A percentile compares a stretch with the other conserved stretches of the same genome.
These are phyloP conservation scores for Xerocomus brunneocitrinus DNA, from an alignment of 768 basidiomycete genomes.

Conservation along the genomic window DNA sequence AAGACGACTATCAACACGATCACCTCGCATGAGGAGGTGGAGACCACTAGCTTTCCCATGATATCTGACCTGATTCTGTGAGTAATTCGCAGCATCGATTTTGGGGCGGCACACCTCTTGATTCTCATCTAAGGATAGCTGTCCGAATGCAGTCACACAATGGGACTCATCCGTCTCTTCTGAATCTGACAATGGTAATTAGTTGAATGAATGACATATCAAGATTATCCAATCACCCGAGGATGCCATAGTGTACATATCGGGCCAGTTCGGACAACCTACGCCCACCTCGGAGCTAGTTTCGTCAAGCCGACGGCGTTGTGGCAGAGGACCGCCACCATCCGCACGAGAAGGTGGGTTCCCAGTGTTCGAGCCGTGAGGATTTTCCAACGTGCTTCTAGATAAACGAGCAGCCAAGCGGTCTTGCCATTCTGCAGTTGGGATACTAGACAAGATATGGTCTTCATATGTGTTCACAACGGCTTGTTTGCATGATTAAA, in stretches of 20 bases:
- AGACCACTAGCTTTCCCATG: constrained; percentile 77
- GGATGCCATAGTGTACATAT: constrained; percentile 50
- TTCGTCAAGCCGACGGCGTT: constrained; percentile 44
- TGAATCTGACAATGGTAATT: constrained; percentile 27
- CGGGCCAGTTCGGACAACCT: constrained; percentile 47
- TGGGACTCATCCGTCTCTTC: constrained; percentile 37
- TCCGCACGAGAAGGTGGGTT: constrained; percentile 25
- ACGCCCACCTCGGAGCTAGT: constrained; percentile 4
- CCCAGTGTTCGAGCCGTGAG: constrained; percentile 6
- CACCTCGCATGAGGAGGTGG: constrained; percentile 63
- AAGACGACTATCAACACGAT: constrained; percentile 62
- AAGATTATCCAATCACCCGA: constrained; percentile 24
- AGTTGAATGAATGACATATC: constrained; percentile 4
- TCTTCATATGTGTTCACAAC: constrained; percentile 34
- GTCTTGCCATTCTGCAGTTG: constrained; percentile 78
- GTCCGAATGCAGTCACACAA: constrained; percentile 58
- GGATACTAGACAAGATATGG: constrained; percentile 54
- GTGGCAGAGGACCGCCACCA: constrained; percentile 36
- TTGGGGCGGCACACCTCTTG: constrained; percentile 47
- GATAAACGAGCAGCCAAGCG: constrained; percentile 55
- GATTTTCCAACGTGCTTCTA: constrained; percentile 17
- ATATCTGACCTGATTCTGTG: constrained; percentile 63
- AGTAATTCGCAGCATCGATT: constrained; percentile 6
- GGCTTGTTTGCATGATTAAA: not conserved
- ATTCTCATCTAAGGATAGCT: constrained; percentile 71